These are phyloP conservation scores for Camellia oleifera DNA, from an alignment of 179 eudicot species.

Conservation along the genomic window DNA sequence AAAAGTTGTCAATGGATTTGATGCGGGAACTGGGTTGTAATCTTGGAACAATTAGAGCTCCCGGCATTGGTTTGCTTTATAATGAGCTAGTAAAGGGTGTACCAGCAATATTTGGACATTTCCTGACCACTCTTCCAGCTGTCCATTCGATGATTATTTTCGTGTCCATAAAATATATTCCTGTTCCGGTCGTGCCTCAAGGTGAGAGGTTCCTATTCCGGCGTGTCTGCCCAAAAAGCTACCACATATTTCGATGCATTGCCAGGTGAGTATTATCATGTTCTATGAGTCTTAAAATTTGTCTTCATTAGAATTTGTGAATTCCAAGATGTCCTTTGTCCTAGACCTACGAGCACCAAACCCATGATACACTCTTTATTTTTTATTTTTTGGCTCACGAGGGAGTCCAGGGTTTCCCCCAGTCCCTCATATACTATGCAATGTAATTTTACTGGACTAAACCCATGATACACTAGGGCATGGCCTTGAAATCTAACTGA, in stretches of 20 bases:
- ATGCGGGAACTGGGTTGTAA: conserved; percentile 76
- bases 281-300: background rate
- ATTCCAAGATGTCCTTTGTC: background rate
- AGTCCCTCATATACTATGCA: too few relatives aligned
- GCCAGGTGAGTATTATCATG: conserved; percentile 55
- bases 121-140: conserved; percentile 87
- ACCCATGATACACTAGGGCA: background rate
- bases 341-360: background rate
- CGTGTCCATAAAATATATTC: conserved; percentile 93
- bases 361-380: too few relatives aligned
- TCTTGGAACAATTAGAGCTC: conserved; percentile 91
- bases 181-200: conserved; percentile 84
- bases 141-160: conserved; percentile 93
- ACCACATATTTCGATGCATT: conserved; percentile 94
- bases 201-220: conserved; percentile 87
- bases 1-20: conserved; percentile 82
- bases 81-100: conserved; percentile 88
- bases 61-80: conserved; percentile 92
- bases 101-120: conserved; percentile 94
- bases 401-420: too few relatives aligned
- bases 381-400: too few relatives aligned
- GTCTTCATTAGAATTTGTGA: background rate
- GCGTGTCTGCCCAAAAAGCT: conserved; percentile 82
- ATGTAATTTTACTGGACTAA: too few relatives aligned
- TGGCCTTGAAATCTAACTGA: background rate